A percentile compares a stretch with the other conserved stretches of the same genome.
phyloP scores from a whole-genome alignment of 2,329 filamentous ascomycete species.

The Cladorrhinum sp. region DNA sequence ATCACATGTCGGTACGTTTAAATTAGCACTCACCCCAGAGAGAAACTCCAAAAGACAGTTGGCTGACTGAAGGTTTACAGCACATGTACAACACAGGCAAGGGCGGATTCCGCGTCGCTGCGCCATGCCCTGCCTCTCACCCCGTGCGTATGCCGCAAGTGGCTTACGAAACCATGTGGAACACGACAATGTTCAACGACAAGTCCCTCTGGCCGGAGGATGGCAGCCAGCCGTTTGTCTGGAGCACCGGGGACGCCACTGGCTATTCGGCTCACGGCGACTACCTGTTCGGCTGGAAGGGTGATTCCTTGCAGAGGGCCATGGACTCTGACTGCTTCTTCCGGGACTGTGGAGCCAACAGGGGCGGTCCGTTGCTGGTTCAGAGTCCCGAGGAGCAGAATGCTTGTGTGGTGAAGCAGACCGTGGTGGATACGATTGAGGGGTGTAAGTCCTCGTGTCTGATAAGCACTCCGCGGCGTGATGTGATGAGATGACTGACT shows the following conservation, averaged over 20 bases:
- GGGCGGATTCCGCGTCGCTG: conserved; percentile 26
- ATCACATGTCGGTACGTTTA: conserved; percentile 40
- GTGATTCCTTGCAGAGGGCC: conserved; percentile 30
- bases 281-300: conserved; percentile 34
- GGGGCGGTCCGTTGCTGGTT: conserved; percentile 31
- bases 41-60: too few species aligned
- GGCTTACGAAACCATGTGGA: conserved; percentile 38
- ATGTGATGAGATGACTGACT: neutral
- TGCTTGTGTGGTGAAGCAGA: conserved; percentile 30
- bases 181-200: conserved; percentile 31
- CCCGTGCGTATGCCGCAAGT: conserved; percentile 38
- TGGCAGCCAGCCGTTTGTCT: conserved; percentile 27
- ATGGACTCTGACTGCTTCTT: conserved; percentile 33
- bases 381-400: conserved; percentile 34
- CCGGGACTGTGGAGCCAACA: neutral
- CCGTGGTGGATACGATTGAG: conserved; percentile 31
- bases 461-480: neutral
- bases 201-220: conserved; percentile 29
- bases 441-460: conserved; percentile 29
- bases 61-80: too few species aligned
- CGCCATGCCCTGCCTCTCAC: conserved; percentile 30
- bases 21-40: too few species aligned
- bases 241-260: conserved; percentile 26
- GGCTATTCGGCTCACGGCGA: conserved; percentile 27
- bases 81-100: conserved; percentile 30